Evolutionary conservation across 352 stramenopile species (phyloP).

Genomic region (Phytophthora pluvialis): DNA sequence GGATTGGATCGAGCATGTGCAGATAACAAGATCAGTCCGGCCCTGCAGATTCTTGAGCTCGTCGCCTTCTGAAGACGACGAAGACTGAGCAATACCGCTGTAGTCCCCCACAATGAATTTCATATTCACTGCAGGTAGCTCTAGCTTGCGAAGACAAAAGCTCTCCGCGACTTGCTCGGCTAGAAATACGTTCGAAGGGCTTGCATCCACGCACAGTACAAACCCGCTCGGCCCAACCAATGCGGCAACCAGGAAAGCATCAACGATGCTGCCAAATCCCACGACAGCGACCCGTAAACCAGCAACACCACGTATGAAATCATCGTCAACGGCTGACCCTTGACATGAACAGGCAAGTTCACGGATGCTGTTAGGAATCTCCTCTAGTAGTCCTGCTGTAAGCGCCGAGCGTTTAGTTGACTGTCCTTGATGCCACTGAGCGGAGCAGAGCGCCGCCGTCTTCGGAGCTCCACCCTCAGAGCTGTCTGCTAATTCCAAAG

Average conservation of each 20-base stretch:
- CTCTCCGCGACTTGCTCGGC: constrained; percentile 21
- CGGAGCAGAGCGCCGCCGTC: constrained; percentile 12
- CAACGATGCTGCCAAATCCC: constrained; percentile 48
- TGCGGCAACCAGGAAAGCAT: constrained; percentile 50
- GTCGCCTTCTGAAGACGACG: constrained; percentile 5
- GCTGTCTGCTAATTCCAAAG: not conserved
- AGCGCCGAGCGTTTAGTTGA: not conserved
- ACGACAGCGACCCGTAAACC: constrained; percentile 51
- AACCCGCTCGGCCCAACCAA: constrained; percentile 47
- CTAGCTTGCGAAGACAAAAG: constrained; percentile 35
- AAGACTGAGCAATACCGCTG: constrained; percentile 3
- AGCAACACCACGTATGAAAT: constrained; percentile 29
- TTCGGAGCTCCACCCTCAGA: not conserved
- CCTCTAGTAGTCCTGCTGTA: constrained; percentile 10
- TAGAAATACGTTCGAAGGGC: constrained; percentile 19
- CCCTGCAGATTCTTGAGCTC: constrained; percentile 21
- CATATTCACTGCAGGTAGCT: constrained; percentile 41
- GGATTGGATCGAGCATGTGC: constrained; percentile 60
- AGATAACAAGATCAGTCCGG: constrained; percentile 40
- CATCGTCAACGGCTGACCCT: constrained; percentile 23
- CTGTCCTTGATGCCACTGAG: constrained; percentile 25
- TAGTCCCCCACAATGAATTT: constrained; percentile 36
- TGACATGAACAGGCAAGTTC: constrained; percentile 34
- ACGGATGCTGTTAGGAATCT: constrained; percentile 36
- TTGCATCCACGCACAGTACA: constrained; percentile 54